Conservation (phyloP, 345 rosid species). For the Ceriops decandra region DNA sequence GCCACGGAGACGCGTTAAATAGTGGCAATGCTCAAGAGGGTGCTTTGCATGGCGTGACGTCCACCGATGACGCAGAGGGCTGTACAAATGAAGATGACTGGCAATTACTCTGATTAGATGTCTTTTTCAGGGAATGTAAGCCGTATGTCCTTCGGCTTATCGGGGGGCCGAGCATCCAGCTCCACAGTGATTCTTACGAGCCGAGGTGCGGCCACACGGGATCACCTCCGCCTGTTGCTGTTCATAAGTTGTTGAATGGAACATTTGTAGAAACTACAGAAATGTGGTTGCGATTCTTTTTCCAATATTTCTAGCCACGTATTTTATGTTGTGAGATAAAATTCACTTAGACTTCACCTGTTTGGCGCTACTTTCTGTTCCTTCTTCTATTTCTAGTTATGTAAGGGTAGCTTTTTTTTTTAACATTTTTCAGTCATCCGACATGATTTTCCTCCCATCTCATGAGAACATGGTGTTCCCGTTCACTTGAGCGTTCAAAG, state of each 20-base stretch:
- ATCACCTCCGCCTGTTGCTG: not conserved
- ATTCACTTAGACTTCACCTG: not conserved
- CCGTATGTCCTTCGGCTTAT: not conserved
- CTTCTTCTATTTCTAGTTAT: no score
- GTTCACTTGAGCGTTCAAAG: no score
- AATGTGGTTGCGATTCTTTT: conserved; percentile 9
- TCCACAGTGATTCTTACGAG: not conserved
- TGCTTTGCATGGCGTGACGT: conserved; percentile 24
- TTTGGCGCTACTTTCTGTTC: not conserved
- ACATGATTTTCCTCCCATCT: no score
- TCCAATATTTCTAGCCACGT: not conserved
- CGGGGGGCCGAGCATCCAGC: not conserved
- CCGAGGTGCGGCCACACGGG: not conserved
- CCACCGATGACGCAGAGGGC: conserved; percentile 24
- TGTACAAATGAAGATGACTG: conserved; percentile 52
- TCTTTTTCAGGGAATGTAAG: not conserved
- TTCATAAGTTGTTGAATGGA: not conserved
- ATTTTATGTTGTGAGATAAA: conserved; percentile 3
- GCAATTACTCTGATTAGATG: conserved; percentile 49
- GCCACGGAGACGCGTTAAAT: conserved; percentile 18
- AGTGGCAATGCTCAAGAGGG: conserved; percentile 19
- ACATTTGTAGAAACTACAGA: conserved; percentile 11
- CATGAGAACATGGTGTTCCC: no score
- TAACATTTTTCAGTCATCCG: no score
- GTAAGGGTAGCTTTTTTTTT: no score